Evolutionary conservation across 2,329 filamentous ascomycete genomes (phyloP).

Genomic region (Alternaria dauci): DNA sequence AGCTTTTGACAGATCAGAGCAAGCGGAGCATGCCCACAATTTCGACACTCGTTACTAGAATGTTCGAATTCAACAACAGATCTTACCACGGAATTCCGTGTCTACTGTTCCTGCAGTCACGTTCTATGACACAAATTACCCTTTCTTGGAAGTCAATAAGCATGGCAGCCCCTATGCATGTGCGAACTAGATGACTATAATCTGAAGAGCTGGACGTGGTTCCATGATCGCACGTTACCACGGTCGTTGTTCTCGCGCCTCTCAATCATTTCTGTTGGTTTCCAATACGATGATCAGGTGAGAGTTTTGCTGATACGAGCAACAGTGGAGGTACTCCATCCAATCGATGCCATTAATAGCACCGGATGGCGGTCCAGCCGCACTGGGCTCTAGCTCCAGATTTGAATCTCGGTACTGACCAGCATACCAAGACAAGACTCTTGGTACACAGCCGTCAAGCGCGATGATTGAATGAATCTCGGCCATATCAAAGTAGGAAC

Average conservation of each 20-base stretch:
- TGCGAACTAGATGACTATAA: neutral
- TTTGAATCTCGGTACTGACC: neutral
- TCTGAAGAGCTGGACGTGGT: neutral
- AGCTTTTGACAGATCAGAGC: slow-evolving; percentile 19
- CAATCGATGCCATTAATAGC: slow-evolving; percentile 2
- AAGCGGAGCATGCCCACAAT: neutral
- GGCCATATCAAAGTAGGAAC: neutral
- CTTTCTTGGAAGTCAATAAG: neutral
- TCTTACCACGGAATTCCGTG: neutral
- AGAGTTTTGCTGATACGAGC: slow-evolving; percentile 1
- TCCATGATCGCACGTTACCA: neutral
- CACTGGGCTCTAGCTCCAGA: neutral
- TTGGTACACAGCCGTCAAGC: neutral
- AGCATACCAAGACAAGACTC: neutral
- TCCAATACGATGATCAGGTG: neutral
- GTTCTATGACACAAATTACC: no score
- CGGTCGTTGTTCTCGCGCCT: neutral
- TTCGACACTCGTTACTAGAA: neutral
- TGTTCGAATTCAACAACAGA: neutral
- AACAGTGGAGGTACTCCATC: neutral
- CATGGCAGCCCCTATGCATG: neutral
- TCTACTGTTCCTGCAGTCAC: neutral
- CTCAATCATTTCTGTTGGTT: neutral
- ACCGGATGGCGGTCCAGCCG: slow-evolving; percentile 1
- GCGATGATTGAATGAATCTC: neutral